Evolutionary conservation across 2,329 filamentous ascomycete genomes (phyloP), one percentile per base, ranked within the genome.

Genomic region (Claviceps citrina): DNA sequence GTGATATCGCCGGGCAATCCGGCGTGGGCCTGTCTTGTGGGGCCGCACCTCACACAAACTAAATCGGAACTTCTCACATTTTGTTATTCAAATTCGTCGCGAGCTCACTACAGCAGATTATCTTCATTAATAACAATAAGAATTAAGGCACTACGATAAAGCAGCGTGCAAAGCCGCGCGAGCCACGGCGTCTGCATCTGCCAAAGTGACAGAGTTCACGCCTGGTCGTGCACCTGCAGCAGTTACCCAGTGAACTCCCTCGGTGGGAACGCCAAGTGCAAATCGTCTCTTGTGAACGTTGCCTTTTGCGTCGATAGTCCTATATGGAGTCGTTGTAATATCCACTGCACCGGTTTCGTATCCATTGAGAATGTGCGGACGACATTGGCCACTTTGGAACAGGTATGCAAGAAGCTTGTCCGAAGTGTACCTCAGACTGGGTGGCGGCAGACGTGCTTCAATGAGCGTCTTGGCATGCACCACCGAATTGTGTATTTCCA

Each of bases 191-290:
- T 43, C 41, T 5, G 41, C 37, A 16, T 43, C 41, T 5, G 31
- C 18, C 28, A 43, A 25, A 9, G 41, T 43, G 10, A 43, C 41
- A 4, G 41, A 43, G 25, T 43, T 43, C 19, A 43, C 41, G 15
- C 37, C 41, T 1, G 41, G 41, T 4, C 41, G 31, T 2, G 41
- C 41, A 8, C 41, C 41, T 4, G 41, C 41, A 10, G 41, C 41
- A 5, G 41, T 43, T 12, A 43, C 41, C 41, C 41, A 43, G 13
- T 43, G 41, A 6, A 43, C 41, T 8, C 41, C 41, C 18, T 43
- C 41, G 1, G 41, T 43, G 15, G 41, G 41, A 16, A 43, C 28
- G 4, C 41, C 41, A 5, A 43, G 24, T 3, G 32, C 41, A 9
- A 40, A 43, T 20, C 41, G 36, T n/a, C n/a, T 40, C 31, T 38